Percentiles rank a stretch among this genome's conserved stretches.
These are phyloP conservation scores for Calonectria montana DNA, from an alignment of 2,329 filamentous ascomycete genomes.

Conservation along the genomic window DNA sequence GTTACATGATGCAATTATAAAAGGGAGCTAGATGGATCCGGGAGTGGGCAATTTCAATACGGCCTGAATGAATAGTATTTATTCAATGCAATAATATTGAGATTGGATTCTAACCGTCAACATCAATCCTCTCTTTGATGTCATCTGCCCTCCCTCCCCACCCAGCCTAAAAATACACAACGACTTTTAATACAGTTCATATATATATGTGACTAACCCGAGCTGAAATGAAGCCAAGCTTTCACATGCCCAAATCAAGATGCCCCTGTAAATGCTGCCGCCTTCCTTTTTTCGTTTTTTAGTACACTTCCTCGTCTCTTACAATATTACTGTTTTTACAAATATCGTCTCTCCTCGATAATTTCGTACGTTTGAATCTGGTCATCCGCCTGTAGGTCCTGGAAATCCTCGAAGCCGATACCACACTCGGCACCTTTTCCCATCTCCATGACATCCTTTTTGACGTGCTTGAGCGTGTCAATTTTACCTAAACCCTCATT, in stretches of 20 bases:
- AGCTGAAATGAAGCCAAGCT: background rate
- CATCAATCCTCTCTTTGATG: background rate
- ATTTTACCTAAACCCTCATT: slow-evolving; percentile 71
- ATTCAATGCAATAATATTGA: slow-evolving; percentile 23
- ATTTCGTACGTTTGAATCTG: slow-evolving; percentile 90
- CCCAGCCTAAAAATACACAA: slow-evolving; percentile 20
- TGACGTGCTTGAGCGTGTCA: slow-evolving; percentile 86
- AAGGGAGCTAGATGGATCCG: background rate
- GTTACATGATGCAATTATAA: background rate
- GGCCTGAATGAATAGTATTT: background rate
- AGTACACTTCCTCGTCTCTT: slow-evolving; percentile 29
- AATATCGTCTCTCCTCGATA: slow-evolving; percentile 73
- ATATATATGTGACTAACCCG: slow-evolving; percentile 12
- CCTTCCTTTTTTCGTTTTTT: slow-evolving; percentile 25
- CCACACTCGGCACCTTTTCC: slow-evolving; percentile 95
- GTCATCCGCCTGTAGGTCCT: slow-evolving; percentile 83
- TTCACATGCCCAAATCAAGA: background rate
- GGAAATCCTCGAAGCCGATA: slow-evolving; percentile 84
- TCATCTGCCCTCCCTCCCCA: background rate
- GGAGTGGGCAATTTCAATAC: background rate
- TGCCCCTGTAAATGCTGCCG: slow-evolving; percentile 2
- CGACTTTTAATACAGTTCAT: slow-evolving; percentile 18
- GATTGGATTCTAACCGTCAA: slow-evolving; percentile 10
- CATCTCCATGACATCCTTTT: slow-evolving; percentile 92
- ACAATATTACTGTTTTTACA: slow-evolving; percentile 52